Percentiles rank a stretch among this genome's conserved stretches.
These are phyloP conservation scores for Talaromyces sp. DNA, from an alignment of 2,329 filamentous ascomycete genomes.

Conservation along the genomic window DNA sequence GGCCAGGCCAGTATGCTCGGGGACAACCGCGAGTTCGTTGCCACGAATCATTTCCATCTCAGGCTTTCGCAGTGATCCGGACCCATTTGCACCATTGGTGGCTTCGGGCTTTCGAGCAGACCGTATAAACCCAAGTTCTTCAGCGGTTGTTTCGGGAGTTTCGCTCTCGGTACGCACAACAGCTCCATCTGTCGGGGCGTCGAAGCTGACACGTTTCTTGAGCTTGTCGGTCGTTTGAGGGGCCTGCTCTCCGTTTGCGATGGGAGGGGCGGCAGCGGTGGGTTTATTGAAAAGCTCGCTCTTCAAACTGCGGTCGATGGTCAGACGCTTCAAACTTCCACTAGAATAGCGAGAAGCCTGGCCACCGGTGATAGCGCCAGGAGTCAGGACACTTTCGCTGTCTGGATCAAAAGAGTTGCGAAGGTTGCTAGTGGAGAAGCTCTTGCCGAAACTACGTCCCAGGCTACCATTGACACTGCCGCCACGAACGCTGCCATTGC, in stretches of 20 bases:
- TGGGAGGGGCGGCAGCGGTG: constrained; percentile 26
- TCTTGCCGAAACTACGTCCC: constrained; percentile 72
- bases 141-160: constrained; percentile 49
- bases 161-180: constrained; percentile 47
- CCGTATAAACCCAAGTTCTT: constrained; percentile 56
- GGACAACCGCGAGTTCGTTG: constrained; percentile 72
- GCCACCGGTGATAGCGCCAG: constrained; percentile 69
- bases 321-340: constrained; percentile 77
- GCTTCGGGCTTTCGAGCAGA: constrained; percentile 46
- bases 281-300: constrained; percentile 55
- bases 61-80: constrained; percentile 33
- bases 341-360: constrained; percentile 60
- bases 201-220: constrained; percentile 89
- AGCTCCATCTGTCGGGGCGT: constrained; percentile 55
- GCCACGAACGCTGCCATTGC: constrained; percentile 25
- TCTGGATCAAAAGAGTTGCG: constrained; percentile 75
- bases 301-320: constrained; percentile 82
- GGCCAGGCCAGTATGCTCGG: constrained; percentile 48
- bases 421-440: constrained; percentile 79
- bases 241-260: constrained; percentile 38
- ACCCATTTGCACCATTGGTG: constrained; percentile 37
- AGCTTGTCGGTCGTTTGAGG: constrained; percentile 26
- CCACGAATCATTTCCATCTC: constrained; percentile 69
- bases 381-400: constrained; percentile 72
- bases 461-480: constrained; percentile 49